A percentile compares a stretch with the other conserved stretches of the same genome.
phyloP scores from a whole-genome alignment of 139 green algal genomes.

The Closterium sp. region DNA sequence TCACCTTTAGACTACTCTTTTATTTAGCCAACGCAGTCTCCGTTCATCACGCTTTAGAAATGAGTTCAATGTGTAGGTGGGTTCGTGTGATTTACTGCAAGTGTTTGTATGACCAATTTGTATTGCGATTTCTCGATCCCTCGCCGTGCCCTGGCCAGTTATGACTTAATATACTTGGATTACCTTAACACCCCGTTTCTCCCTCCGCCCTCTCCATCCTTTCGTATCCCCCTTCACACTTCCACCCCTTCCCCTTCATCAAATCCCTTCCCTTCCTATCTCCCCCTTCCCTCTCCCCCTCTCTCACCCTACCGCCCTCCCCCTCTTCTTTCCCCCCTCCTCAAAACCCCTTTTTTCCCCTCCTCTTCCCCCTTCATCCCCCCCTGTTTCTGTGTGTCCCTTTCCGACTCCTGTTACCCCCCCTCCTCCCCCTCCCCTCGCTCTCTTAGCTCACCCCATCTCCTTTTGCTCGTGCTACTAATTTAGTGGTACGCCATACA shows the following conservation, averaged over 20 bases:
- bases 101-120: background rate
- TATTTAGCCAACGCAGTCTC: background rate
- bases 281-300: background rate
- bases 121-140: background rate
- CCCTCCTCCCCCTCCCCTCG: background rate
- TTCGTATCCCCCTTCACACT: background rate
- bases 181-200: background rate
- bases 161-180: background rate
- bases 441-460: background rate
- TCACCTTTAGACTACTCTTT: background rate
- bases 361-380: background rate
- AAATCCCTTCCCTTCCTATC: background rate
- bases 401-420: background rate
- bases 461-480: background rate
- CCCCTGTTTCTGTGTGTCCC: background rate
- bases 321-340: background rate
- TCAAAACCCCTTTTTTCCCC: background rate
- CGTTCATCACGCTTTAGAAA: too few relatives aligned
- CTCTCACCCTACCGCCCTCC: too few relatives aligned
- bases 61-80: background rate
- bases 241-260: background rate
- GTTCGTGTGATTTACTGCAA: background rate
- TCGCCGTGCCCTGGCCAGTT: background rate
- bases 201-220: background rate
- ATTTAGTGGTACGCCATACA: too few relatives aligned